Evolutionary conservation across 805 yeast genomes (phyloP).

Genomic region (Teunomyces stri): DNA sequence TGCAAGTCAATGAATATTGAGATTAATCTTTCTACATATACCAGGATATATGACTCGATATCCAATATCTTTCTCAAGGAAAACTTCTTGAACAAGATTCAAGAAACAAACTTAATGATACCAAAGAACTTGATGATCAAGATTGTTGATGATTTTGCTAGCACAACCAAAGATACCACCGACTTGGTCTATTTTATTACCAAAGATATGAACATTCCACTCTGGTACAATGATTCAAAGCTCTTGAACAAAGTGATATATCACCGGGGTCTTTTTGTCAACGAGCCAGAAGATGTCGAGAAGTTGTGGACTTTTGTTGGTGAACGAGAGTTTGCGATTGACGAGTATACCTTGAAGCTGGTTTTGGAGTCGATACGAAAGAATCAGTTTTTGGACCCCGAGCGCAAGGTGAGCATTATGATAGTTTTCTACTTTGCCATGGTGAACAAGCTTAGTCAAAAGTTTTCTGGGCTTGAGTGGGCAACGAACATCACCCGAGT

Average conservation of each 20-base stretch:
- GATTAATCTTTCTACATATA: conserved; percentile 35
- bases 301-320: conserved; percentile 7
- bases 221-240: conserved; percentile 30
- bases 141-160: conserved; percentile 35
- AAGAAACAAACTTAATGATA: conserved; percentile 31
- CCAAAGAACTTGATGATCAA: conserved; percentile 26
- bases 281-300: conserved; percentile 4
- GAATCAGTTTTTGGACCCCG: conserved; percentile 2
- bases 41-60: conserved; percentile 36
- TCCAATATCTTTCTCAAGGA: conserved; percentile 39
- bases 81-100: conserved; percentile 30
- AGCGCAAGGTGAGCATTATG: conserved; percentile 2
- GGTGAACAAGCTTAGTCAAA: background rate
- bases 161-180: conserved; percentile 22
- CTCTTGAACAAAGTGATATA: conserved; percentile 27
- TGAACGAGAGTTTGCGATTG: conserved; percentile 1
- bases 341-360: conserved; percentile 7
- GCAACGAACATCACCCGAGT: background rate
- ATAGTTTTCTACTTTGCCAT: conserved; percentile 5
- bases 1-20: conserved; percentile 22
- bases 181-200: conserved; percentile 35
- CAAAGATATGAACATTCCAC: conserved; percentile 24
- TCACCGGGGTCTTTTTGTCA: conserved; percentile 6
- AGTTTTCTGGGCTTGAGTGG: background rate
- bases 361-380: conserved; percentile 6